Base-by-base conservation (phyloP, 1,139 yeast species). In the Yamadazyma diospyri region DNA sequence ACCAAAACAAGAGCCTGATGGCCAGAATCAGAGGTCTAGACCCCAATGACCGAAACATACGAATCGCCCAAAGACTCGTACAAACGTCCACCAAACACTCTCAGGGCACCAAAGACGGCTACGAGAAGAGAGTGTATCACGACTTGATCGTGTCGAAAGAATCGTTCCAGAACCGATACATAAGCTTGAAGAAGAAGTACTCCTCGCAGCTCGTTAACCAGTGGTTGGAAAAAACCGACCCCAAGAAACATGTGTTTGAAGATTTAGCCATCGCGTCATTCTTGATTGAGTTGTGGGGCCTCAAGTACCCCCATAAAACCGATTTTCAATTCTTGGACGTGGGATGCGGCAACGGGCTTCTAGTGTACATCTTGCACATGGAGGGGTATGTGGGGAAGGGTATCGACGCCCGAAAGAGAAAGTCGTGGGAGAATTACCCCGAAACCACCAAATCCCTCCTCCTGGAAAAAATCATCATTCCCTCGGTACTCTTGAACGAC, bases 201-300 rank as follows among this genome's bases (percentile, higher is more conserved):
- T 86, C 95, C 1, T 76, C 81, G 25, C 59, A 64, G 14, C 60
- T 89, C 34, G 89, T 88, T n/a, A 83, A 80, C 25, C 74, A 72
- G 46, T 92, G 98, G 98, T 78, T 72, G 14, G 98, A 92, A 57
- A 79, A 81, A 28, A 92, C 98, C 2, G 97, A 92, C 56, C 97
- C 97, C 1, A 76, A 81, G 47, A 92, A 92, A 55, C 98, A 92
- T 59, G 97, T 89, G 0, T 92, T 89, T 61, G 98, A 92, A 62
- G 98, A 92, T 53, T 72, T 92, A 36, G 95, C 96, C 2, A 89
- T 92, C 45, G 97, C 97, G 0, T 95, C 97, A 0, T 92, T 89
- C 48, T 64, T 92, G 38, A 83, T 89, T n/a, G 95, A 86, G 54
- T 69, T 86, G 24, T 89, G 97, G 97, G 62, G 61, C 6, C 63